A percentile compares a stretch with the other conserved stretches of the same genome.
These are phyloP conservation scores for Salvia miltiorrhiza DNA, from an alignment of 257 asterid genomes.

Conservation along the genomic window DNA sequence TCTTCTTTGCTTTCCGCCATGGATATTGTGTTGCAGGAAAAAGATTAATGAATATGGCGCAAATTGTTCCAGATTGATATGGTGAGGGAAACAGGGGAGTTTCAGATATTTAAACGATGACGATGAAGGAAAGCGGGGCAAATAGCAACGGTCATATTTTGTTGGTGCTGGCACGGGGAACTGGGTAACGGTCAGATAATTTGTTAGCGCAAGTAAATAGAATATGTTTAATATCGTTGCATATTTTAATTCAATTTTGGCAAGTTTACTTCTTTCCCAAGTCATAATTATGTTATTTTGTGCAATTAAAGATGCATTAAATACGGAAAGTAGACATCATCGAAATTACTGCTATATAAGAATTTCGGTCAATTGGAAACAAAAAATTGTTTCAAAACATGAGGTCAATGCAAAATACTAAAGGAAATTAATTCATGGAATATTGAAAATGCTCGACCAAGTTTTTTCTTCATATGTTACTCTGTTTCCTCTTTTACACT, in stretches of 20 bases:
- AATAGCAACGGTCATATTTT: slow-evolving; percentile 69
- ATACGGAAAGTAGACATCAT: not conserved
- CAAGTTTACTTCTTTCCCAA: not conserved
- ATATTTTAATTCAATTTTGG: not conserved
- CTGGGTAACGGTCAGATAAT: slow-evolving; percentile 35
- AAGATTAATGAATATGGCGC: no score
- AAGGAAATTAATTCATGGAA: not conserved
- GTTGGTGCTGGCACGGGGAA: slow-evolving; percentile 14
- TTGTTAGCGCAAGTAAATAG: not conserved
- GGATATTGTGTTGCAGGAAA: not conserved
- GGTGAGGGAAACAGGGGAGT: slow-evolving; percentile 18
- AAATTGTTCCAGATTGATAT: slow-evolving; percentile 15
- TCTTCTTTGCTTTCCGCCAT: slow-evolving; percentile 66
- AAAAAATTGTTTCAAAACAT: not conserved
- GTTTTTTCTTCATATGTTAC: not conserved
- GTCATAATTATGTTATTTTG: no score
- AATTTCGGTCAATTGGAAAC: not conserved
- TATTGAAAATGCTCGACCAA: not conserved
- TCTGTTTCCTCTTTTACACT: not conserved
- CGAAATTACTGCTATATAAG: not conserved
- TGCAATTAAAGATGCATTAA: not conserved
- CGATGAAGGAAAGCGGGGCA: slow-evolving; percentile 11
- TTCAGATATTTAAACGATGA: slow-evolving; percentile 48
- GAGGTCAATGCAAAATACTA: not conserved
- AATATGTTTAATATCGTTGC: not conserved